Conservation (phyloP, 2,329 filamentous ascomycete species). For the Sarocladium kiliense region DNA sequence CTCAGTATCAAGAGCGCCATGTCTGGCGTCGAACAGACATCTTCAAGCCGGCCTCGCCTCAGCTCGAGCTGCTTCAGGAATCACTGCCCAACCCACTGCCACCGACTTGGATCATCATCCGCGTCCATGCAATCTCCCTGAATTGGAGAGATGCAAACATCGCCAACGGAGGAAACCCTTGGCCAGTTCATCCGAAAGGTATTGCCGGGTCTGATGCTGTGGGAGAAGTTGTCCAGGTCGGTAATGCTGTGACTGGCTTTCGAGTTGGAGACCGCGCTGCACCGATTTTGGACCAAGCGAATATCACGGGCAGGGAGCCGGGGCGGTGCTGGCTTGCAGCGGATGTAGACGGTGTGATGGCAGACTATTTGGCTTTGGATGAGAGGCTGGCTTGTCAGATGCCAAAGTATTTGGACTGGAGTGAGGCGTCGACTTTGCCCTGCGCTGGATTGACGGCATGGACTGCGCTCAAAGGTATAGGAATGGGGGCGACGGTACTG, state of each 20-base stretch:
- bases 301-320: conserved; percentile 30
- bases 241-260: conserved; percentile 26
- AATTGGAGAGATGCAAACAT: conserved; percentile 32
- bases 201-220: conserved; percentile 33
- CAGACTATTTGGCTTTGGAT: conserved; percentile 34
- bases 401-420: conserved; percentile 30
- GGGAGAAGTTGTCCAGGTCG: conserved; percentile 32
- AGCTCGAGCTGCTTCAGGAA: conserved; percentile 29
- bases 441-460: conserved; percentile 41
- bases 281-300: conserved; percentile 32
- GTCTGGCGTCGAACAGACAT: conserved; percentile 24
- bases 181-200: conserved; percentile 29
- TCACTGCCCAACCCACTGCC: conserved; percentile 22
- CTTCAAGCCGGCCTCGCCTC: conserved; percentile 23
- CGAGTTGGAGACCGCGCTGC: conserved; percentile 29
- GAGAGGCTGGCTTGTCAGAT: conserved; percentile 29
- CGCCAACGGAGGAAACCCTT: conserved; percentile 33
- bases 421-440: conserved; percentile 30
- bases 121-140: conserved; percentile 26
- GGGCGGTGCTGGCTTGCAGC: conserved; percentile 36
- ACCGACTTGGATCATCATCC: conserved; percentile 25
- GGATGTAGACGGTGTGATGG: conserved; percentile 37
- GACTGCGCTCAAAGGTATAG: conserved; percentile 33
- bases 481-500: conserved; percentile 33
- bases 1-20: conserved; percentile 12